A percentile compares a stretch with the other conserved stretches of the same genome.
These are phyloP conservation scores for Crithidia fasciculata DNA, from an alignment of 208 protist species.

Conservation along the genomic window DNA sequence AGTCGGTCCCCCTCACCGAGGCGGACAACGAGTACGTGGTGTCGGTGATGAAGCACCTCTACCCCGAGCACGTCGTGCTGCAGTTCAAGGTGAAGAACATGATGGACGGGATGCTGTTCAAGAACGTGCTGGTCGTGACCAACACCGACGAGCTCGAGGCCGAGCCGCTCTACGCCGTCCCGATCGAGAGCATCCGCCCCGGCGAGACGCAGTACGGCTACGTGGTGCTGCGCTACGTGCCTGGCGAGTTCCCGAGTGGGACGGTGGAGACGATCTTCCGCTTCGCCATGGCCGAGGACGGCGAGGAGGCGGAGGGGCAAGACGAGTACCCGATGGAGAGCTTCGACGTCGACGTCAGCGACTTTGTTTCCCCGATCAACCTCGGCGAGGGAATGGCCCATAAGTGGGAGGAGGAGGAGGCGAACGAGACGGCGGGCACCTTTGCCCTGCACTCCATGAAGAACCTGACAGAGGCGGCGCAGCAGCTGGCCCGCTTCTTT, in stretches of 20 bases:
- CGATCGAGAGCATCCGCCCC: constrained; percentile 59
- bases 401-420: constrained; percentile 58
- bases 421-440: constrained; percentile 80
- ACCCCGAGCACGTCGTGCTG: constrained; percentile 92
- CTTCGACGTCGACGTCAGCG: constrained; percentile 83
- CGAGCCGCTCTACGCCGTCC: constrained; percentile 86
- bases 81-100: constrained; percentile 96
- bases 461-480: constrained; percentile 83
- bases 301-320: constrained; percentile 36
- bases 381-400: constrained; percentile 39
- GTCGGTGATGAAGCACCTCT: constrained; percentile 95
- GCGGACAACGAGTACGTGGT: constrained; percentile 98
- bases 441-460: constrained; percentile 85
- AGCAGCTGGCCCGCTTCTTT: constrained; percentile 86
- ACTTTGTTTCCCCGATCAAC: constrained; percentile 78
- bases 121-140: constrained; percentile 85
- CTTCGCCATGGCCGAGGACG: constrained; percentile 73
- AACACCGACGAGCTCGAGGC: constrained; percentile 80
- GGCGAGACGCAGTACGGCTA: constrained; percentile 72
- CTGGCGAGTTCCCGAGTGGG: constrained; percentile 74
- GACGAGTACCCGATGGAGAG: constrained; percentile 89
- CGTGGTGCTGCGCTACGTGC: constrained; percentile 71
- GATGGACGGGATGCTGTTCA: constrained; percentile 89
- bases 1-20: constrained; percentile 92
- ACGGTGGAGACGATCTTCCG: constrained; percentile 64